phyloP scores from a whole-genome alignment of 2,329 filamentous ascomycete species.

The Aphanocladium album region DNA sequence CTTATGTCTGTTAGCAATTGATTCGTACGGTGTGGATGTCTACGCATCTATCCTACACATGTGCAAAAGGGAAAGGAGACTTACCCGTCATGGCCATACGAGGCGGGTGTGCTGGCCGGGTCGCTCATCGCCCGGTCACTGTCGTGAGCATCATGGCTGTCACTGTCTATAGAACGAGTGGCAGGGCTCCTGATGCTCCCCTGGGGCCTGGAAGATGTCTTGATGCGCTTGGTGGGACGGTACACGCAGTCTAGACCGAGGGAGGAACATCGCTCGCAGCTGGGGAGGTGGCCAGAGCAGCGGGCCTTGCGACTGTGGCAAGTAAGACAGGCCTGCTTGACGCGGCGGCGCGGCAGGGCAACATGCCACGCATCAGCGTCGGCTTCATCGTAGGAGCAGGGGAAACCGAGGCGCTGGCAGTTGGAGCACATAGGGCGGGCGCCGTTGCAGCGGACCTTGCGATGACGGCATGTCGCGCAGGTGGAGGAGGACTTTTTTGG shows the following conservation, averaged over 20 bases:
- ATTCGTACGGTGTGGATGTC: background rate
- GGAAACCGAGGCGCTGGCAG: slow-evolving; percentile 53
- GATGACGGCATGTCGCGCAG: slow-evolving; percentile 50
- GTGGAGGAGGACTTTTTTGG: slow-evolving; percentile 42
- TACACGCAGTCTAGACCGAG: slow-evolving; percentile 54
- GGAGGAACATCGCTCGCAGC: slow-evolving; percentile 45
- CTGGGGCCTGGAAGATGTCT: slow-evolving; percentile 19
- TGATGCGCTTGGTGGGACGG: slow-evolving; percentile 41
- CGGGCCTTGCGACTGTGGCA: slow-evolving; percentile 55
- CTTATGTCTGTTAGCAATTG: slow-evolving; percentile 23
- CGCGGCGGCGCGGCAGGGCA: slow-evolving; percentile 47
- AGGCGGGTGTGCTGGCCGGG: slow-evolving; percentile 29
- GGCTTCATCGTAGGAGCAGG: slow-evolving; percentile 51
- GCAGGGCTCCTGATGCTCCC: slow-evolving; percentile 25
- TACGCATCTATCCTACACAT: background rate
- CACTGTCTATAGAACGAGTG: slow-evolving; percentile 30
- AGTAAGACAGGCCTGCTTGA: slow-evolving; percentile 52
- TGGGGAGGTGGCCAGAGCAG: slow-evolving; percentile 52
- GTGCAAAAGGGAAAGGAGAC: slow-evolving; percentile 13
- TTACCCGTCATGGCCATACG: slow-evolving; percentile 30
- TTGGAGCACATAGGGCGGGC: slow-evolving; percentile 50
- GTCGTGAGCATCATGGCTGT: slow-evolving; percentile 28
- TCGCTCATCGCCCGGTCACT: slow-evolving; percentile 32
- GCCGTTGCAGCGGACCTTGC: slow-evolving; percentile 56
- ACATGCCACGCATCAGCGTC: slow-evolving; percentile 37